Base-by-base conservation (phyloP, 2,329 filamentous ascomycete species). In the Achaetomium macrosporum region DNA sequence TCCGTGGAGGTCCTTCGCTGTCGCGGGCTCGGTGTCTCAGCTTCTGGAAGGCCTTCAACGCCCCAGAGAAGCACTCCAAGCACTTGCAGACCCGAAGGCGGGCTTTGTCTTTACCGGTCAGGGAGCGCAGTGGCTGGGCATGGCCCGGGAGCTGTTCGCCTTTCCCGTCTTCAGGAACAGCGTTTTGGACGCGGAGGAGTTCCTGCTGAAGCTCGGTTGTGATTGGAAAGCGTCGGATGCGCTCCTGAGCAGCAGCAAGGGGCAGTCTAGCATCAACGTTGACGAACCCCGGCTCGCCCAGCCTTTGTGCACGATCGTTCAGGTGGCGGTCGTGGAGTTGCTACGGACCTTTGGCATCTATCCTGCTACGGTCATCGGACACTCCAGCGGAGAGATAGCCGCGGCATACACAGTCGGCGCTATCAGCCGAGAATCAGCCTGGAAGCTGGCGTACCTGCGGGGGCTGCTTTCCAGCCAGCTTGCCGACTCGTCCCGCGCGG, bases 391-490 rank as follows among this genome's bases (percentile, higher is more conserved):
- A 3, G 69, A 71, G 35, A 69, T 70, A 20, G 68, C 67, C 0
- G 68, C 68, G 1, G 68, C 66, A 20, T 71, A 65, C 12, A 13
- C 43, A 43, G 63, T 66, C 0, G 69, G 71, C 1, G 55, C 60
- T 1, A 54, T 75, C 3, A 63, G 66, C 0, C 59, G 64, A 1
- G 51, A 64, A 15, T 65, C 67, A 5, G 71, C 72, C 5, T 68
- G 73, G 50, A 62, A 62, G 5, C 59, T 67, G 0, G 69, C 71
- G 0, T 75, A 69, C 50, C 67, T 69, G 40, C 68, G 73, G 11
- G 73, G 73, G 1, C 57, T 67, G 17, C 16, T 41, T 6, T 19
- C 33, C 11, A 35, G 33, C 33, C 33, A 35, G 33, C 33, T 35
- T 15, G 33, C 33, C 33, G 33, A 35, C 4, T 11, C 39, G 39